Base-by-base conservation (phyloP, 2,329 filamentous ascomycete genomes). In the Aspergillus niger region DNA sequence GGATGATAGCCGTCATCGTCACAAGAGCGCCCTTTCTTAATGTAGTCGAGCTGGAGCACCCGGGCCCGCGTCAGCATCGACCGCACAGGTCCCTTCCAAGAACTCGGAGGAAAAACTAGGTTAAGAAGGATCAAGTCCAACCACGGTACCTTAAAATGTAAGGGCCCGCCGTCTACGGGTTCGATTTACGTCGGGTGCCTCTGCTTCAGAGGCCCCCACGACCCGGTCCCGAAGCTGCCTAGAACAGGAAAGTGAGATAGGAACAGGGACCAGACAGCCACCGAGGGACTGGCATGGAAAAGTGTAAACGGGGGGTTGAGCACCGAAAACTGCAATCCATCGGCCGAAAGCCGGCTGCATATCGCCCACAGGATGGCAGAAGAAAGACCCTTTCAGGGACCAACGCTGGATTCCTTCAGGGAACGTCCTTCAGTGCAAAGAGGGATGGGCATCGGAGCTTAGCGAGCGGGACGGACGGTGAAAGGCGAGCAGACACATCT, bases 1-100 rank as follows among this genome's bases (percentile, higher is more conserved):
- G 69, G 49, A 75, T 67, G 38, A 75, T 63, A 41, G 63, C 65
- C 41, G 70, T 67, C 72, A 75, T 75, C 55, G 64, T 64, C 11
- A 65, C 63, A 36, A 68, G 62, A 20, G 67, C 63, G 41, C 65
- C 66, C 44, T 36, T 36, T 5, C 32, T 66, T 66, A 71, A 74
- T 75, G 32, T 53, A 66, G 62, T 55, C 49, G 58, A 59, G 50
- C 55, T 57, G 53, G 61, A 30, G 48, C 52, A 60, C 50, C 49
- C 28, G 11, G 38, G 52, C 47, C 44, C 51, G 47, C 53, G 63
- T 60, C 48, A 63, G 61, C 57, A 63, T 62, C 28, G 56, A 58
- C 53, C 26, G 52, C 57, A 49, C 38, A 55, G 20, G 47, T 50
- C 47, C 47, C 47, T 48, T 20, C 47, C 47, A 50, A 50, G 47